These are phyloP conservation scores for Coniferiporia weirii DNA, from an alignment of 1,284 basidiomycete genomes.

Conservation along the genomic window DNA sequence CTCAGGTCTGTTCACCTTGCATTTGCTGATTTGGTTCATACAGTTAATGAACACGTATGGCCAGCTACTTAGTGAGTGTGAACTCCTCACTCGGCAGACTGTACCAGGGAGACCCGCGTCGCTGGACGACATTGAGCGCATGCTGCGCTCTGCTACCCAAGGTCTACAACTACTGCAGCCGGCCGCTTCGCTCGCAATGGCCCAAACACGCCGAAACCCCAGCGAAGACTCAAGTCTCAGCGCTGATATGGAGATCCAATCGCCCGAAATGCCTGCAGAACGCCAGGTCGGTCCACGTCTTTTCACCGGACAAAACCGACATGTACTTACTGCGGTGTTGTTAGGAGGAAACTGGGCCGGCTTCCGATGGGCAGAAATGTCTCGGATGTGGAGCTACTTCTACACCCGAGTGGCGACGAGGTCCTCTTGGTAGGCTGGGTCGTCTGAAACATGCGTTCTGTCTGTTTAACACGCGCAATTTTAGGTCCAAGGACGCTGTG, in stretches of 20 bases:
- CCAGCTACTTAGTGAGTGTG: constrained; percentile 37
- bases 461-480: constrained; percentile 15
- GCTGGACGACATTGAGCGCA: constrained; percentile 39
- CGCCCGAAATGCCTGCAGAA: constrained; percentile 12
- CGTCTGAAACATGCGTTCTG: constrained; percentile 16
- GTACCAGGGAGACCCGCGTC: constrained; percentile 26
- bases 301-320: background rate
- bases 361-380: constrained; percentile 61
- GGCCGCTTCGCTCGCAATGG: constrained; percentile 26
- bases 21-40: background rate
- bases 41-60: constrained; percentile 45
- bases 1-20: background rate
- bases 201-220: constrained; percentile 8
- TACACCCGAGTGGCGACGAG: constrained; percentile 78
- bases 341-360: constrained; percentile 37
- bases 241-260: constrained; percentile 10
- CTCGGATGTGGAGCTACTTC: constrained; percentile 76
- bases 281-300: constrained; percentile 37
- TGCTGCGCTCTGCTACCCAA: constrained; percentile 45
- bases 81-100: constrained; percentile 28
- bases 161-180: constrained; percentile 49
- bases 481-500: constrained; percentile 67
- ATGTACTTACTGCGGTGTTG: constrained; percentile 16
- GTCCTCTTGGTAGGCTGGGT: constrained; percentile 59
- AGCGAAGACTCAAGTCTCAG: constrained; percentile 18